Evolutionary conservation across 495 filamentous ascomycete genomes (phyloP), one percentile per base, ranked within the genome.

Genomic region (Aspergillus hancockii): DNA sequence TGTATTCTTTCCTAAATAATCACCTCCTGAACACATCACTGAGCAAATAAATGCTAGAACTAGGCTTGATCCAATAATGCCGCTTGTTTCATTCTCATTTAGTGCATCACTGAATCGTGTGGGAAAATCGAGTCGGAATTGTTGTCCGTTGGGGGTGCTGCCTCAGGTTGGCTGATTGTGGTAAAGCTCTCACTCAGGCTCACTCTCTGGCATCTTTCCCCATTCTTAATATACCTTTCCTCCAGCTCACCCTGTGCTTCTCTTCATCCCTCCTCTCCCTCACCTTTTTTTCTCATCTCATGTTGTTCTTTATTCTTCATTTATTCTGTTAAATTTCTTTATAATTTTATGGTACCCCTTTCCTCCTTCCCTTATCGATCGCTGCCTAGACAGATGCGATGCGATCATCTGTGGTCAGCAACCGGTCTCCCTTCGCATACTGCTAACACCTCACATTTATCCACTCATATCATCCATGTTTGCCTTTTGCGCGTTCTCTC

Each of bases 371-470:
- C 41, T 63, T 45, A 61, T 63, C 55, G 52, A 45, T 62, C 57
- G 54, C 54, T 64, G 47, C 52, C 62, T 55, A 57, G 52, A 50
- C 58, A 58, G 64, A 67, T 76, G 68, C 72, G 66, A 76, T 78
- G 72, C 75, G 66, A 76, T 69, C 63, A 55, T 52, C 60, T 30
- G 51, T 66, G 49, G 60, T 53, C 62, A 54, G 58, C 60, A 62
- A 61, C 56, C 62, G 59, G 59, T 68, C 60, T 52, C 57, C 63
- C 65, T 50, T 64, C 60, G 52, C 65, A 19, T 43, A 40, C 54
- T 60, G 50, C 40, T 54, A 51, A 61, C 58, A 43, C 53, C 34
- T 16, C 52, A 55, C 61, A 22, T 52, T 54, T 52, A 56, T 53
- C 55, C 49, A 50, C 52, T 49, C 49, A 58, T 41, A 36, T 63